Conservation (phyloP, 768 basidiomycete species). For the Xerocomellus dryophilus region DNA sequence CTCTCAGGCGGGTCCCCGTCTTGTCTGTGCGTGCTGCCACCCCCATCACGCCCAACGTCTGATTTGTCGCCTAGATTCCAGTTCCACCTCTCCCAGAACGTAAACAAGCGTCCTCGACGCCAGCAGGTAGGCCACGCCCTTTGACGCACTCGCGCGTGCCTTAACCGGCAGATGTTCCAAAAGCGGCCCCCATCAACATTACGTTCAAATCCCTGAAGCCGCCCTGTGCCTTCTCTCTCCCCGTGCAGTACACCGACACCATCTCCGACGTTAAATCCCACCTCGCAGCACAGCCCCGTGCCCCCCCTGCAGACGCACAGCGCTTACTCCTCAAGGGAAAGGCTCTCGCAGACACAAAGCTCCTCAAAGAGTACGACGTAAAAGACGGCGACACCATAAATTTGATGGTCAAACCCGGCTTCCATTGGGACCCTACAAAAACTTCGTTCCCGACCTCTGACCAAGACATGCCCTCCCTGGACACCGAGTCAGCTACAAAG, state of each 20-base stretch:
- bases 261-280: conserved; percentile 76
- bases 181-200: conserved; percentile 47
- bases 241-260: conserved; percentile 77
- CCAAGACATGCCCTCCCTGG: conserved; percentile 21
- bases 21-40: conserved; percentile 50
- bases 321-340: conserved; percentile 93
- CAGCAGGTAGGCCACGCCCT: conserved; percentile 27
- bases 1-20: conserved; percentile 66
- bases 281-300: conserved; percentile 61
- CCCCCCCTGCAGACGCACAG: conserved; percentile 78
- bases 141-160: not conserved
- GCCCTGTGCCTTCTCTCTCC: conserved; percentile 65
- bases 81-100: conserved; percentile 60
- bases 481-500: conserved; percentile 23
- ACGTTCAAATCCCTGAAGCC: conserved; percentile 94
- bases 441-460: conserved; percentile 25
- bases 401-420: conserved; percentile 80
- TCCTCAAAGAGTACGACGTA: conserved; percentile 87
- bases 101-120: conserved; percentile 35
- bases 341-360: conserved; percentile 81
- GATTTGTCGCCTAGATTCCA: conserved; percentile 43
- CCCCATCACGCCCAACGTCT: not conserved
- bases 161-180: conserved; percentile 8
- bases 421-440: conserved; percentile 58
- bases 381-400: conserved; percentile 80